These are phyloP conservation scores for Paramecium pentaurelia DNA, from an alignment of 73 alveolate species.

Conservation along the genomic window DNA sequence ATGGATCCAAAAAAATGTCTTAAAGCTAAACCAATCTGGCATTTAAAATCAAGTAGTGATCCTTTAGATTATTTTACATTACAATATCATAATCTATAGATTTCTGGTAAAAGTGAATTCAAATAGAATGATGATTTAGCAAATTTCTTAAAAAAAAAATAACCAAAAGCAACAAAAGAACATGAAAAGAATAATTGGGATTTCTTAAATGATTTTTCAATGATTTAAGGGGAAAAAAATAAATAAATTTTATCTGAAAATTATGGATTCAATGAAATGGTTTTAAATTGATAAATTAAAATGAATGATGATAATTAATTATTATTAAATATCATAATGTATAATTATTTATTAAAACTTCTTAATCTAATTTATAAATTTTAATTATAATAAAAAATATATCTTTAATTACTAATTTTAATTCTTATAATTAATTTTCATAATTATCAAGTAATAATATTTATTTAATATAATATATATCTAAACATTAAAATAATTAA, in stretches of 20 bases:
- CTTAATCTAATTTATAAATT: neutral
- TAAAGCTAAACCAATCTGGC: neutral
- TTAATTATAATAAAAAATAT: too few relatives aligned
- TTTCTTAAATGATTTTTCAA: neutral
- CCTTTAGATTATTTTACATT: conserved; percentile 38
- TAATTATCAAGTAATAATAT: too few relatives aligned
- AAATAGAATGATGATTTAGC: neutral
- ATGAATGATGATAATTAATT: neutral
- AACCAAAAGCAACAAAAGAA: neutral
- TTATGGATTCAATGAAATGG: neutral
- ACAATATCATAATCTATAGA: neutral
- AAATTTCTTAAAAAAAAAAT: neutral
- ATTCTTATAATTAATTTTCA: too few relatives aligned
- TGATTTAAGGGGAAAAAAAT: neutral
- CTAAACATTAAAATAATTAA: too few relatives aligned
- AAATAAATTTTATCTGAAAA: neutral
- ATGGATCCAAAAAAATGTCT: neutral
- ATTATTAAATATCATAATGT: neutral
- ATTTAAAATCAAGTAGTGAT: conserved; percentile 23
- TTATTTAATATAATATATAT: too few relatives aligned
- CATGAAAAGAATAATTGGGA: neutral
- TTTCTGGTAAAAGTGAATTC: neutral
- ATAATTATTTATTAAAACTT: neutral
- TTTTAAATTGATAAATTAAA: neutral
- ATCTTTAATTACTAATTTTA: neutral